Evolutionary conservation across 2,329 filamentous ascomycete genomes (phyloP).

Genomic region (Ilyonectria mors-panacis): DNA sequence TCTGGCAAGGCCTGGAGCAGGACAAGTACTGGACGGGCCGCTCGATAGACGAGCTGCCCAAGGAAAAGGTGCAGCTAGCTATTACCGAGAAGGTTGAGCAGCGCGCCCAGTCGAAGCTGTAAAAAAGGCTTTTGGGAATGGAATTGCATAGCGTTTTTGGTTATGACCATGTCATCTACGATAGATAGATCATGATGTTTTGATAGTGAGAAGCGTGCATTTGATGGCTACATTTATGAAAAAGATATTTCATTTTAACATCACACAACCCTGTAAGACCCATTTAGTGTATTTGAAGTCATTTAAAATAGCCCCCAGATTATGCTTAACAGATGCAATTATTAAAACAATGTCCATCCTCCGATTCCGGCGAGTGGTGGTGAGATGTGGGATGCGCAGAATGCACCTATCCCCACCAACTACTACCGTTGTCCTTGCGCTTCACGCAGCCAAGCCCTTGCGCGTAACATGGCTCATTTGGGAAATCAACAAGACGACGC

Average conservation of each 20-base stretch:
- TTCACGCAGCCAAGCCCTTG: too few species aligned
- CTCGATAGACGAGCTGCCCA: conserved; percentile 65
- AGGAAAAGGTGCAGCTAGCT: conserved; percentile 43
- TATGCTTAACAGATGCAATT: too few species aligned
- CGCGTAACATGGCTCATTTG: too few species aligned
- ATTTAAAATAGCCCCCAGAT: neutral
- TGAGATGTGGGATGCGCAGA: neutral
- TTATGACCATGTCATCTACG: neutral
- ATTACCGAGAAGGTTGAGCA: conserved; percentile 46
- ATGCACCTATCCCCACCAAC: neutral
- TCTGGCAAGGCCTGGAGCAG: conserved; percentile 84
- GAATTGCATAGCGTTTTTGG: conserved; percentile 19
- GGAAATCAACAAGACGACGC: neutral
- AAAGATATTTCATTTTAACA: neutral
- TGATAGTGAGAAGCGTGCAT: conserved; percentile 8
- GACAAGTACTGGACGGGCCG: conserved; percentile 76
- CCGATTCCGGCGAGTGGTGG: neutral
- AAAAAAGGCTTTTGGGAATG: neutral
- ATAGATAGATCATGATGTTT: conserved; percentile 4
- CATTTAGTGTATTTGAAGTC: neutral
- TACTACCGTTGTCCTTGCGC: too few species aligned
- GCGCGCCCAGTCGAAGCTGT: conserved; percentile 42
- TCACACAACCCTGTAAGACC: neutral
- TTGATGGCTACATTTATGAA: neutral
- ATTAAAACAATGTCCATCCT: neutral